Evolutionary conservation across 768 basidiomycete genomes (phyloP), one percentile per base, ranked within the genome.

Genomic region (Tubosaeta sp.): DNA sequence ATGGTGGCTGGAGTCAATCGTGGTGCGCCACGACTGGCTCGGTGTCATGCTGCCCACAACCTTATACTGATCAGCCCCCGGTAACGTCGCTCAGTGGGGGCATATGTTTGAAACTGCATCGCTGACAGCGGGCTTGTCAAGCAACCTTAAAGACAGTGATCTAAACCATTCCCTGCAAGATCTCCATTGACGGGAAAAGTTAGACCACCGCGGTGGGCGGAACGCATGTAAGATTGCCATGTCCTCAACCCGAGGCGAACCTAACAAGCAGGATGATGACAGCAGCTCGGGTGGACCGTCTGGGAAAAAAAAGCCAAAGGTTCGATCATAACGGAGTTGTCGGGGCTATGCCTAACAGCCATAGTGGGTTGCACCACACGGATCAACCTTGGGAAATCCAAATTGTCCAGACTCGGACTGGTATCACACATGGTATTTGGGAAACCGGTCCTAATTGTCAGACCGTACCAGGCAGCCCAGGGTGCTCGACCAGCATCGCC

Each of bases 281-380:
- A 44, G 22, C 52, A 51, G 56, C 35, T 63, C 53, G 59, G 41
- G 27, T 31, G 32, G 32, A 52, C 46, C 41, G n/a, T 50, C 39
- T 57, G 59, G 59, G 58, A 59, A 61, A 53, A 43, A 29, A 55
- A 46, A 50, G 25, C 5, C 33, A 53, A 49, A 53, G 39, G 48
- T 66, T 70, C 66, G 68, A 66, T 66, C 64, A 65, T 43, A 58
- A 47, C 65, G 65, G 65, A 57, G 13, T 31, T 54, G 50, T 19
- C 32, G 26, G 49, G 66, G 68, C 66, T 60, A 64, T 68, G 66
- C 64, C n/a, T 5, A 32, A 52, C 49, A 52, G 37, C 52, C 54
- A 60, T 56, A 62, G 51, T 59, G 52, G 25, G 55, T 57, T 38
- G 25, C 39, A 43, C 42, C 44, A 58, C 56, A 52, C 52, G 43